Evolutionary conservation across 2,329 filamentous ascomycete genomes (phyloP), one percentile per base, ranked within the genome.

Genomic region (Aspergillus tanneri): DNA sequence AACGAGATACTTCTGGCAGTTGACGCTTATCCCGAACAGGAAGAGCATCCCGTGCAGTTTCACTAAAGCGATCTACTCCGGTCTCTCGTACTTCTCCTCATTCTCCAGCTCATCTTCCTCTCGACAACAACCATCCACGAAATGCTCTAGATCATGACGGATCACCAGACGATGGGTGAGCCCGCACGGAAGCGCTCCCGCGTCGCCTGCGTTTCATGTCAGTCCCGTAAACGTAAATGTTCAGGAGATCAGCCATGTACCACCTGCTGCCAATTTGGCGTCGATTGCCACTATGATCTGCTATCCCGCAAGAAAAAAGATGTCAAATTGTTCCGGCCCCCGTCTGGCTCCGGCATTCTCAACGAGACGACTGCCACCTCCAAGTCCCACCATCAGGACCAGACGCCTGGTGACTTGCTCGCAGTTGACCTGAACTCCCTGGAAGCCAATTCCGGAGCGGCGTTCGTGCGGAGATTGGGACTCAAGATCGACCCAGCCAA

Each of bases 361-460:
- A 19, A 24, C 24, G 24, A 47, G 22, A 2, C 27, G 12, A 9
- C 34, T 24, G n/a, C 14, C n/a, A n/a, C n/a, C 37, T 21, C 14
- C 14, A 48, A 52, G 10, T 6, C 49, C 19, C 16, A 38, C 3
- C 38, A 49, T 14, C 53, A 54, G 35, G 41, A 34, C 11, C 46
- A 44, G 19, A 45, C 53, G 9, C 46, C 55, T 6, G 53, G 49
- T 2, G 52, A 51, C 28, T 49, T 54, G 25, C 58, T 60, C 1
- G 58, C 57, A 7, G 60, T 58, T 3, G 59, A 65, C 8, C 46
- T 61, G 23, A 58, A 61, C 39, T 77, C 77, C 0, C 64, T 81
- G 3, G 78, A 82, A 53, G 80, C 77, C 27, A 82, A 83, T 51
- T 82, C 79, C 0, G 79, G 78, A 0, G 76, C 80, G 0, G 78